Evolutionary conservation across 306 rosid species (phyloP).

Genomic region (Lablab purpureus): DNA sequence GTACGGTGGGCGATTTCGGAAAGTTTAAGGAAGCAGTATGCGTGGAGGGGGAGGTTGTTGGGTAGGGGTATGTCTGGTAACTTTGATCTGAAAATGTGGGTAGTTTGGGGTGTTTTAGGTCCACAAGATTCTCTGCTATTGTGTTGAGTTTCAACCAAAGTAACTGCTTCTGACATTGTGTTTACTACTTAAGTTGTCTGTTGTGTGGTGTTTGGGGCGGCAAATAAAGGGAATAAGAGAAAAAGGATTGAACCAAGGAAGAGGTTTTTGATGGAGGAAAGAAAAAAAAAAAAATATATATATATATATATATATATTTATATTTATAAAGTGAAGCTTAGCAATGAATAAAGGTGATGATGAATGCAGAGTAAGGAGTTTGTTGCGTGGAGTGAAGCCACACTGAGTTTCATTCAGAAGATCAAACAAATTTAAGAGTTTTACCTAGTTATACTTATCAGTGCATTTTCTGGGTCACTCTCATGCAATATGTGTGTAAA

Average conservation of each 20-base stretch:
- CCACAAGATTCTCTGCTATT: too few species aligned
- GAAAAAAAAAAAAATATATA: too few species aligned
- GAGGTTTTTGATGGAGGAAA: not conserved
- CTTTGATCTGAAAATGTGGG: constrained; percentile 59
- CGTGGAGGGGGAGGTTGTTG: constrained; percentile 66
- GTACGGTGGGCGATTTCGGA: constrained; percentile 51
- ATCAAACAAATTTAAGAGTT: too few species aligned
- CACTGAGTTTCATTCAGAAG: too few species aligned
- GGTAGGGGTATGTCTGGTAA: constrained; percentile 69
- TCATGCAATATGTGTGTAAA: too few species aligned
- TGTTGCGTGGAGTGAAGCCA: too few species aligned
- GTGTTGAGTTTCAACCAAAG: constrained; percentile 40
- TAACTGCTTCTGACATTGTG: constrained; percentile 46
- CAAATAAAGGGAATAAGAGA: not conserved
- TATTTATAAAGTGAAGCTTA: too few species aligned
- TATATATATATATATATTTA: too few species aligned
- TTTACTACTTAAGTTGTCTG: not conserved
- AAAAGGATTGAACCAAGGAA: not conserved
- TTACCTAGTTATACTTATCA: too few species aligned
- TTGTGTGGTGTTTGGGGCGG: not conserved
- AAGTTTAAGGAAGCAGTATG: constrained; percentile 62
- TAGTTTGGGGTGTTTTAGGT: constrained; percentile 20
- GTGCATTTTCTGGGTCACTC: too few species aligned
- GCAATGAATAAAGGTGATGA: too few species aligned
- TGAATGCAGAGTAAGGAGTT: too few species aligned